Conservation (phyloP, 1,139 yeast genomes). For the Arxiozyma heterogenica region DNA sequence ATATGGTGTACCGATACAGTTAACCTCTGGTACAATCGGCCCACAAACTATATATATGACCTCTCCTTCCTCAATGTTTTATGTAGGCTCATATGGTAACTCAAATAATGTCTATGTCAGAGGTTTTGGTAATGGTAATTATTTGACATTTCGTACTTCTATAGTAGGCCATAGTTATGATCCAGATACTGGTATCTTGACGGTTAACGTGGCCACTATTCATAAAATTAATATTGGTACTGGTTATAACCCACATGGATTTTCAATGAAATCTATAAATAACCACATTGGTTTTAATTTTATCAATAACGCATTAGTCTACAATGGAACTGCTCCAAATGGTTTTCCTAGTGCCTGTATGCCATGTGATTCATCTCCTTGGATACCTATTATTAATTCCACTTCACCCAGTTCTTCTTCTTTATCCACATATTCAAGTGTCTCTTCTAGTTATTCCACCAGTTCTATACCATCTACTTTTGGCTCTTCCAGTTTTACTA, state of each 20-base stretch:
- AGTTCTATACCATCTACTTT: too few relatives aligned
- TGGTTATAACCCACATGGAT: too few relatives aligned
- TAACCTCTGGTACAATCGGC: too few relatives aligned
- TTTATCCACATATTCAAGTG: too few relatives aligned
- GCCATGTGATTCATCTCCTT: conserved; percentile 10
- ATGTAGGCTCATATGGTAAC: conserved; percentile 9
- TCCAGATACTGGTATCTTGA: conserved; percentile 10
- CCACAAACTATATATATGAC: too few relatives aligned
- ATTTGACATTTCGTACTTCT: too few relatives aligned
- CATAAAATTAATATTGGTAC: too few relatives aligned
- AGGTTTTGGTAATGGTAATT: conserved; percentile 12
- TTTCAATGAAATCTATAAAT: too few relatives aligned
- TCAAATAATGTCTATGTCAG: conserved; percentile 9
- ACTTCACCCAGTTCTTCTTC: background rate
- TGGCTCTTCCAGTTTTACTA: background rate
- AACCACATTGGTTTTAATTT: too few relatives aligned
- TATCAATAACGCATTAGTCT: conserved; percentile 11
- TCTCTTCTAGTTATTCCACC: too few relatives aligned
- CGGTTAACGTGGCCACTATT: conserved; percentile 7
- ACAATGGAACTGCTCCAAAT: conserved; percentile 9
- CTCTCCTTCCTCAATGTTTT: too few relatives aligned
- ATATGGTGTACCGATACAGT: too few relatives aligned
- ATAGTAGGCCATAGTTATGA: conserved; percentile 7
- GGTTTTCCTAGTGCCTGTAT: conserved; percentile 7
- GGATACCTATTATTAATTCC: conserved; percentile 7